These are phyloP conservation scores for Pythium pyrilobum DNA, from an alignment of 352 stramenopile species.

Conservation along the genomic window DNA sequence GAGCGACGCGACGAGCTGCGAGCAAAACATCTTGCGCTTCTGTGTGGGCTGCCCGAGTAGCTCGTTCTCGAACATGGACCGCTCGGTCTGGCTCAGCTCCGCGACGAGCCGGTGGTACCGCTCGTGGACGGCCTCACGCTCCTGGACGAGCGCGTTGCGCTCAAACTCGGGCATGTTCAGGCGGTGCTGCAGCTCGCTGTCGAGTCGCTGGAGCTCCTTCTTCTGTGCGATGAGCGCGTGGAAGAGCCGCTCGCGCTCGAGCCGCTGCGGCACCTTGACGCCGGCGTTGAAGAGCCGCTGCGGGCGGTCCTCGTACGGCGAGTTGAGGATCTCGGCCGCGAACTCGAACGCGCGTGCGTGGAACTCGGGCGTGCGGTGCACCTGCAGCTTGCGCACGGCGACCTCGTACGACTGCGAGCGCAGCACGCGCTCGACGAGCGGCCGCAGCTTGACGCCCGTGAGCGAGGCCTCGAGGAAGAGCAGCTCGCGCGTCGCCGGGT, in stretches of 20 bases:
- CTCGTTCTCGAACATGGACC: conserved; percentile 82
- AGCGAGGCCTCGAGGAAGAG: conserved; percentile 72
- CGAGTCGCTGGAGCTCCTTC: conserved; percentile 52
- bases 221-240: conserved; percentile 57
- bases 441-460: conserved; percentile 79
- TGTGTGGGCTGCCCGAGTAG: conserved; percentile 33
- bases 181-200: conserved; percentile 59
- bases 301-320: conserved; percentile 74
- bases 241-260: conserved; percentile 73
- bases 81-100: conserved; percentile 54
- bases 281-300: conserved; percentile 75
- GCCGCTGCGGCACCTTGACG: conserved; percentile 56
- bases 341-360: conserved; percentile 53
- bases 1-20: conserved; percentile 66
- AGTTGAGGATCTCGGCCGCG: conserved; percentile 48
- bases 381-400: conserved; percentile 67
- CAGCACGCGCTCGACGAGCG: conserved; percentile 68
- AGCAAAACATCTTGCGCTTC: conserved; percentile 75
- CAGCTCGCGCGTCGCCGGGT: conserved; percentile 36
- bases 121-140: conserved; percentile 38
- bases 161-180: conserved; percentile 74
- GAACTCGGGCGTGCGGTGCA: conserved; percentile 55
- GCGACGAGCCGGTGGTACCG: conserved; percentile 54
- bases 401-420: conserved; percentile 67
- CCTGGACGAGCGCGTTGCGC: conserved; percentile 54